Percentiles rank a stretch among this genome's conserved stretches.
phyloP scores from a whole-genome alignment of 352 stramenopile species.

The Globisporangium uncinulatum region DNA sequence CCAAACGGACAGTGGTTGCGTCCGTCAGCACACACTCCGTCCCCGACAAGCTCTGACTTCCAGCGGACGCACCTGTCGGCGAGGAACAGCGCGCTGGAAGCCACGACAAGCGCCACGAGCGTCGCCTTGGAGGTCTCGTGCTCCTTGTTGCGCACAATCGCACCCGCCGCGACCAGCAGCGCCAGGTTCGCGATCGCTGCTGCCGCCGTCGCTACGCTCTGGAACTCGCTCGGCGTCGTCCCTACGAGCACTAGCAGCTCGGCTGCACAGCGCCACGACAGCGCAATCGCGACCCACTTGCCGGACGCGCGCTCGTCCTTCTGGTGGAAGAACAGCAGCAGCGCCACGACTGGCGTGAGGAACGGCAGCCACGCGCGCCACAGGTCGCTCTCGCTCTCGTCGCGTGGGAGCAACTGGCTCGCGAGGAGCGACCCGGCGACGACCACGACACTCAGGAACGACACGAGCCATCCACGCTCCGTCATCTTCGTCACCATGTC shows the following conservation, averaged over 20 bases:
- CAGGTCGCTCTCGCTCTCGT: slow-evolving; percentile 12
- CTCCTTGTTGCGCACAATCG: slow-evolving; percentile 43
- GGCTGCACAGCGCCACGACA: slow-evolving; percentile 67
- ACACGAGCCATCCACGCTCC: slow-evolving; percentile 54
- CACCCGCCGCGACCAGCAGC: slow-evolving; percentile 40
- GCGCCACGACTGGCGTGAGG: slow-evolving; percentile 51
- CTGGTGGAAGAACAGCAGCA: slow-evolving; percentile 75
- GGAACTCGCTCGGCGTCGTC: slow-evolving; percentile 33
- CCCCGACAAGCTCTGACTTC: neutral
- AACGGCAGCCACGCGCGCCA: slow-evolving; percentile 66
- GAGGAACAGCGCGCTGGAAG: slow-evolving; percentile 42
- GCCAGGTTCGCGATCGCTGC: slow-evolving; percentile 48
- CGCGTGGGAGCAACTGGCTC: slow-evolving; percentile 44
- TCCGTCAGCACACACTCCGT: neutral
- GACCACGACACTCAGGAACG: slow-evolving; percentile 59
- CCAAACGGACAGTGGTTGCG: slow-evolving; percentile 11
- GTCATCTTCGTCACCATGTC: slow-evolving; percentile 45
- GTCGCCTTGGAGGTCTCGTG: slow-evolving; percentile 49
- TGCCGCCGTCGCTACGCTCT: slow-evolving; percentile 30
- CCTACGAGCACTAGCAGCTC: slow-evolving; percentile 68
- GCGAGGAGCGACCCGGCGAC: slow-evolving; percentile 62
- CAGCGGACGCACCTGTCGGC: slow-evolving; percentile 50
- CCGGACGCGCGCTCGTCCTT: slow-evolving; percentile 57
- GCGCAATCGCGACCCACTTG: slow-evolving; percentile 78
- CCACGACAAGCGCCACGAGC: slow-evolving; percentile 35